Percentiles rank a stretch among this genome's conserved stretches.
These are phyloP conservation scores for Erucastrum elatum DNA, from an alignment of 345 rosid genomes.

Conservation along the genomic window DNA sequence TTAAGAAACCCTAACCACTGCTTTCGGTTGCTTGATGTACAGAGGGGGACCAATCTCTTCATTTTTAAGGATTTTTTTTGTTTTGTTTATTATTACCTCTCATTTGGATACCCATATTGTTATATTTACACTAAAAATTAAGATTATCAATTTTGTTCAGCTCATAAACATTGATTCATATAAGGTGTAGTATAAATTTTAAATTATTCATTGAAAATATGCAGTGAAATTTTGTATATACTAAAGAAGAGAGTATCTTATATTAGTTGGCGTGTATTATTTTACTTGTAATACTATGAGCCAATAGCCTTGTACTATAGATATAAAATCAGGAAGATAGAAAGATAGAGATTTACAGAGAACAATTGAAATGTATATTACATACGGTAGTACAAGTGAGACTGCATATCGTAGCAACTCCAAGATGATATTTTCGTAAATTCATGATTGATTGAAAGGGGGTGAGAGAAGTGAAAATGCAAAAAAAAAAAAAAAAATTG, in stretches of 20 bases:
- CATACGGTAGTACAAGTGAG: not conserved
- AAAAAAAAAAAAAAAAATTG: not conserved
- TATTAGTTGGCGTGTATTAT: not conserved
- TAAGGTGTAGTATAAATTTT: not conserved
- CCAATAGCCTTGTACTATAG: not conserved
- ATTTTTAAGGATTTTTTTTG: not conserved
- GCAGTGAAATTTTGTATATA: not conserved
- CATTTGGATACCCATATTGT: not conserved
- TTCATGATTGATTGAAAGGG: not conserved
- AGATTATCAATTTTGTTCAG: not conserved
- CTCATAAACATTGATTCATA: not conserved
- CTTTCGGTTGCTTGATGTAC: slow-evolving; percentile 8
- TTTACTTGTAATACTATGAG: not conserved
- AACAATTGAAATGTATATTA: not conserved
- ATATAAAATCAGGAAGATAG: not conserved
- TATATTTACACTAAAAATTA: not conserved
- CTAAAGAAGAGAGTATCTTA: not conserved
- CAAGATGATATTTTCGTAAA: not conserved
- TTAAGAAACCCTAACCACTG: slow-evolving; percentile 38
- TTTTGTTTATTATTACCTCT: not conserved
- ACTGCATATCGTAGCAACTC: not conserved
- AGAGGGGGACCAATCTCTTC: slow-evolving; percentile 1
- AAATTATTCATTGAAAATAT: not conserved
- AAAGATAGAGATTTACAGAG: not conserved
- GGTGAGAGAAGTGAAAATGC: not conserved